Base-by-base conservation (phyloP, 176 grass and related monocot genomes). In the Chrysopogon serrulatus region DNA sequence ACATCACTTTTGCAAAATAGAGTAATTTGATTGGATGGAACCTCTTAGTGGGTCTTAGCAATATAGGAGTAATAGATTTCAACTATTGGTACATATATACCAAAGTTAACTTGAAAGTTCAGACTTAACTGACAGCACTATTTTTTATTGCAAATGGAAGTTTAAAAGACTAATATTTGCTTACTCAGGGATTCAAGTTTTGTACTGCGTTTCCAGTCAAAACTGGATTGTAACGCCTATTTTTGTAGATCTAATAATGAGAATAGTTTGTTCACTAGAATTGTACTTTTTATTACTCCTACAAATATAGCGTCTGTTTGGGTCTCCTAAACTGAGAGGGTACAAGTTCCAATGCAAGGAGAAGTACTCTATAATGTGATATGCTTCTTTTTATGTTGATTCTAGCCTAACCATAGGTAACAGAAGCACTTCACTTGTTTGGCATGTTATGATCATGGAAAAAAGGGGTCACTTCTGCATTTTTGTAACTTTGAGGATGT, bases 341-440 rank as follows among this genome's bases (percentile, higher is more conserved):
- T 27, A 40, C 17, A 76, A 41, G 44, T 76, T 66, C 53, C 64
- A 47, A 66, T 60, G n/a, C 56, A 60, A 60, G 32, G 34, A 69
- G 45, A 60, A 75, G 31, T 47, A 72, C 23, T 14, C 31, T 64
- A 40, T 13, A 44, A 21, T 75, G 6, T n/a, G 32, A 44, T 68
- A 86, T 15, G 21, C 61, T 47, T 66, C 70, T 81, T 87, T 81
- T 76, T 45, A 87, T 75, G 85, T 41, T 54, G 85, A 87, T 87
- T 81, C 70, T 81, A 67, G 47, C 70, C 51, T 74, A 43, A 41
- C 26, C 44, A 59, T 57, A 54, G 33, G 23, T 81, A 81, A 57
- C 28, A 68, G 21, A 23, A 33, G 34, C 33, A 72, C 31, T 64
- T 73, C 68, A 49, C 72, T 78, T 35, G 11, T 31, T 63, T 81